Evolutionary conservation across 257 asterid species (phyloP).

Genomic region (Solanum dulcamara): DNA sequence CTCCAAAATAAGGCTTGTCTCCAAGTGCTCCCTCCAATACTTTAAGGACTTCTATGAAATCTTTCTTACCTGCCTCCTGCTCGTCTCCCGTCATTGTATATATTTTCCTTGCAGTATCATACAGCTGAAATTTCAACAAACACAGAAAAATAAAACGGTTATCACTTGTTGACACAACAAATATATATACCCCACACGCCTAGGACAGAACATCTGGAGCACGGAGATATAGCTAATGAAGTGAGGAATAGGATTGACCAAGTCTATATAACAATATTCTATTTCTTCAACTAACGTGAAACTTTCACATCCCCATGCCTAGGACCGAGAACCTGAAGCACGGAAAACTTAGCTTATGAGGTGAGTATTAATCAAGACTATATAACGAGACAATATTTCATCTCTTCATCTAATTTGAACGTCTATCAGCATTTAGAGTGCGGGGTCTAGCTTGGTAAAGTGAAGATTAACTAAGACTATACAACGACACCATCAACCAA

Average conservation of each 20-base stretch:
- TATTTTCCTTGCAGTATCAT: not conserved
- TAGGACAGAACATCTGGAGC: not conserved
- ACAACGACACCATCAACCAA: not conserved
- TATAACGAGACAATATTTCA: not conserved
- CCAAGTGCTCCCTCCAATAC: constrained; percentile 8
- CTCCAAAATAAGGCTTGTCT: constrained; percentile 12
- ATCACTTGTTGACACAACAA: not conserved
- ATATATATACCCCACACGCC: too few species aligned
- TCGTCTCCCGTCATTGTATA: constrained; percentile 4
- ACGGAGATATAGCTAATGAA: not conserved
- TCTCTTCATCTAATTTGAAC: not conserved
- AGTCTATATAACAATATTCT: too few species aligned
- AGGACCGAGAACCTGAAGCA: not conserved
- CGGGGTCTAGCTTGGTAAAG: not conserved
- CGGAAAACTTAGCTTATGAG: not conserved
- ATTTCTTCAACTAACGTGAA: too few species aligned
- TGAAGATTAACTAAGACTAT: not conserved
- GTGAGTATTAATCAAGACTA: not conserved
- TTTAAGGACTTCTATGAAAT: not conserved
- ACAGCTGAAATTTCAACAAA: not conserved
- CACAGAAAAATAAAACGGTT: not conserved
- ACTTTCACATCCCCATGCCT: not conserved
- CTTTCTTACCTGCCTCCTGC: constrained; percentile 11
- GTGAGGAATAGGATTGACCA: not conserved
- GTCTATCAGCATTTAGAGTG: not conserved